Evolutionary conservation across 2,329 filamentous ascomycete genomes (phyloP), one percentile per base, ranked within the genome.

Genomic region (Phialophora expanda): DNA sequence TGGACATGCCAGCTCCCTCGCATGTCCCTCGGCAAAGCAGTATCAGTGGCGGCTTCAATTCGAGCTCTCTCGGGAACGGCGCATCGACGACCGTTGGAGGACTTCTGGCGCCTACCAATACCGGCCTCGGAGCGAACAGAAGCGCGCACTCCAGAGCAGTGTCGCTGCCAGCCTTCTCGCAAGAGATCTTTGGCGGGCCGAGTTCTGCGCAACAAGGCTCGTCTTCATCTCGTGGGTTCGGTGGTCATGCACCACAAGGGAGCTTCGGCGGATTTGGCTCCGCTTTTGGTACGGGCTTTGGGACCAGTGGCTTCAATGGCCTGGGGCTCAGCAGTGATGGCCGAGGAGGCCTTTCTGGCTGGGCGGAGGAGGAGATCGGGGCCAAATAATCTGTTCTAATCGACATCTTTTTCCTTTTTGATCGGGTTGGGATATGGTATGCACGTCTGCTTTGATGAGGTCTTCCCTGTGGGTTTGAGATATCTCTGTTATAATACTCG

Each of bases 61-160:
- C 70, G 56, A 73, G 70, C 56, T 80, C 82, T 54, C 77, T 79
- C 46, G 78, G 81, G n/a, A 77, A 79, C 2, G 83, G 84, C 26
- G 86, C 85, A 41, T 82, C 90, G 2, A 88, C 89, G 1, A 91
- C 89, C 1, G 89, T 93, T 67, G 90, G 90, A 51, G 90, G 91
- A 7, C 85, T 96, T 44, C 84, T 95, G 58, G 90, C 91, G 2
- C 91, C 91, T 1, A 87, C 87, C 59, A 89, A 86, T 64, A 79
- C 78, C 67, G 80, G 76, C 70, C 75, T 86, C 61, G 85, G 80
- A 62, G 80, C 81, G 62, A 82, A 82, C 53, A 83, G 85, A 64
- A 83, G 84, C 51, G 84, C 85, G 69, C 88, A 90, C 75, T 94
- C 87, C 74, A 89, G 95, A 44, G 93, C 95, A 38, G 92, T 97